Evolutionary conservation across 2,329 filamentous ascomycete species (phyloP), one percentile per base, ranked within the genome.

Genomic region (Stachybotrys chartarum): DNA sequence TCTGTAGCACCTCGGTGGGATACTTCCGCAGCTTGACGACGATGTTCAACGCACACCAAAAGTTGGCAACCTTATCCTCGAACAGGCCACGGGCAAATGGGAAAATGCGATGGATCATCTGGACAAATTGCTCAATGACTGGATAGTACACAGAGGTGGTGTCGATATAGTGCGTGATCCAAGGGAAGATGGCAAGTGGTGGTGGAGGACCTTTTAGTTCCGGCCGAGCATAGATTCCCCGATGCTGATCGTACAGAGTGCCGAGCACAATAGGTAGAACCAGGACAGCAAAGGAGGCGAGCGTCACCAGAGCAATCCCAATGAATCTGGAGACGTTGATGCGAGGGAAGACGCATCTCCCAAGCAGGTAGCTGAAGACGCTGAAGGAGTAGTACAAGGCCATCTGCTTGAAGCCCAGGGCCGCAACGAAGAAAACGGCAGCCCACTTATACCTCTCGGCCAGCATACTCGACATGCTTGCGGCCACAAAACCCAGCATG

Each of bases 321-420:
- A 94, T 61, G 30, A 97, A 82, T 3, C 91, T 84, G 0, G 79
- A 69, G 2, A 86, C 63, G 55, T 87, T 86, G 64, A 92, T 72
- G 11, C 78, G 78, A 1, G 92, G 92, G 59, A 86, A 87, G n/a
- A 95, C 64, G 67, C 92, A 97, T 65, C 86, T 85, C 8, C 93
- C 94, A 1, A 97, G 77, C 2, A 99, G 84, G 66, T 92, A 99
- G 35, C 91, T 88, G 69, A 97, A 97, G 56, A 97, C 86, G 18
- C 87, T 86, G 14, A 95, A 92, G 3, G 95, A 91, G 71, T 97
- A 99, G 75, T 97, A 99, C 16, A 99, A 79, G 1, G 93, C 93
- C 95, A 99, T 99, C 72, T 99, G 94, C 77, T 99, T 99, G 79
- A 97, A 99, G 6, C 91, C 91, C n/a, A 99, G 78, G 3, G 93